Evolutionary conservation across 768 basidiomycete genomes (phyloP), one percentile per base, ranked within the genome.

Genomic region (Leccinum olivaceopallidum): DNA sequence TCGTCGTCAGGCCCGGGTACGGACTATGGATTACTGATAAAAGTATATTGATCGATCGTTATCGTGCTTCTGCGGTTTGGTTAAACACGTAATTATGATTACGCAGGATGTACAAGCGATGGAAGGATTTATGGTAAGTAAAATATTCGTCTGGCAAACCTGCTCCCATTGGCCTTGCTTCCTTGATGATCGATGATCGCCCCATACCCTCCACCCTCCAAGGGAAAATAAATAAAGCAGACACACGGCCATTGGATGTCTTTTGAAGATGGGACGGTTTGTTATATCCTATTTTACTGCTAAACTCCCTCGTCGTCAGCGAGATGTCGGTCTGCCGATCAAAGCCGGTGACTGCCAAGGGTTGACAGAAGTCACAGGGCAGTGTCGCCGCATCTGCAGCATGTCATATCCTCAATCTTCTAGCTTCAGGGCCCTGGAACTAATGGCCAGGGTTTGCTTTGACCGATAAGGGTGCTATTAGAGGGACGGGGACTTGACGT

Each of bases 231-330:
- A 13, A 49, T 8, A 42, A 14, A 14, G 6, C 47, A 30, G 61
- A 26, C 53, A 58, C 39, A 65, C 81, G 73, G 63, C 83, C 78
- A 39, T 36, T 36, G 36, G 36, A 42, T 4, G 18, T 42, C 76
- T 77, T 67, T 84, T 85, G 63, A 83, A 71, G 44, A 76, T 5
- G 82, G 80, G 50, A 84, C 82, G 55, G 83, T 81, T 55, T 83
- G 82, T 66, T 42, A n/a, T n/a, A n/a, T 44, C 42, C 9, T n/a
- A 44, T 44, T 18, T 5, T 12, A 83, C 56, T 83, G 42, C 42
- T n/a, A 44, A n/a, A n/a, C 18, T 42, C 18, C 64, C 76, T 79
- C 57, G 83, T 83, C 78, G 83, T 78, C 64, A 83, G 75, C 28
- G 75, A 68, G 63, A 79, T 76, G 58, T 84, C 79, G 30, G 80